These are phyloP conservation scores for Populus hybrid DNA, from an alignment of 441 rosid species.

Conservation along the genomic window DNA sequence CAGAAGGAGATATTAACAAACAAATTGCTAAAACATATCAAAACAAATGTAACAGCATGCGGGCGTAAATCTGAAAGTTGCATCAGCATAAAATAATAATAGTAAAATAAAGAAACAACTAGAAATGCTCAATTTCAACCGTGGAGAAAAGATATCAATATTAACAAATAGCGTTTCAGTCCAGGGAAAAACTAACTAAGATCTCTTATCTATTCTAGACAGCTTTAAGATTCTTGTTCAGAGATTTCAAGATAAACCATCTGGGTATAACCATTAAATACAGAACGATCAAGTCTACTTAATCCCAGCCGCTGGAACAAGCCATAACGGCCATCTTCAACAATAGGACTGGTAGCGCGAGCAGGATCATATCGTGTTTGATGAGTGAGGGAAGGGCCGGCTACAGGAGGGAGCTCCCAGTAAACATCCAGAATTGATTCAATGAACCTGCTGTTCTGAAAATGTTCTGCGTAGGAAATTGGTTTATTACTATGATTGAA, in stretches of 20 bases:
- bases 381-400: slow-evolving; percentile 94
- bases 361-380: slow-evolving; percentile 92
- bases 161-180: slow-evolving; percentile 26
- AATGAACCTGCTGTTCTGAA: slow-evolving; percentile 68
- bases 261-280: slow-evolving; percentile 95
- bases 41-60: not conserved
- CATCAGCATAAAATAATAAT: not conserved
- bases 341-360: slow-evolving; percentile 64
- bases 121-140: slow-evolving; percentile 11
- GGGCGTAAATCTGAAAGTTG: not conserved
- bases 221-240: slow-evolving; percentile 40
- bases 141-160: slow-evolving; percentile 23
- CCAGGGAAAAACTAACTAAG: slow-evolving; percentile 12
- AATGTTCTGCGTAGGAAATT: slow-evolving; percentile 68
- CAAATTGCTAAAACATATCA: not conserved
- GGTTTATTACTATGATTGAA: slow-evolving; percentile 73
- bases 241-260: slow-evolving; percentile 90
- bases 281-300: slow-evolving; percentile 62
- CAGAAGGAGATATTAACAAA: not conserved
- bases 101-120: not conserved
- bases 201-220: slow-evolving; percentile 9
- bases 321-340: slow-evolving; percentile 81
- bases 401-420: slow-evolving; percentile 94
- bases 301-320: slow-evolving; percentile 77
- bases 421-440: slow-evolving; percentile 79